Conservation (phyloP, 208 protist species). For the Angomonas desouzai region DNA sequence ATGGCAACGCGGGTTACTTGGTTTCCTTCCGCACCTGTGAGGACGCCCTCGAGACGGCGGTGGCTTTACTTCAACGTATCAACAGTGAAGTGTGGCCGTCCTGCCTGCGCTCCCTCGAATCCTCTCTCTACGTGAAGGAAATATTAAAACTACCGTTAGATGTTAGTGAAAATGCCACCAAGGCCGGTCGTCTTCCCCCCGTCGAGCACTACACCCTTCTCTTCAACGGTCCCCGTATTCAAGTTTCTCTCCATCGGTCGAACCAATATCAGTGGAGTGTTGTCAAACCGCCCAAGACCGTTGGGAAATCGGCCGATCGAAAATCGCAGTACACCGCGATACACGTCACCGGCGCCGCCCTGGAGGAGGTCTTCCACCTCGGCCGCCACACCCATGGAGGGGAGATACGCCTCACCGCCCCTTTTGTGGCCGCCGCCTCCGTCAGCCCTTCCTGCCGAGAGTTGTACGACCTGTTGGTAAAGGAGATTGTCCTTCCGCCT, state of each 20-base stretch:
- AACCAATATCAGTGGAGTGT: conserved; percentile 24
- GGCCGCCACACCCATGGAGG: conserved; percentile 5
- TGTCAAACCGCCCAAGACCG: not conserved
- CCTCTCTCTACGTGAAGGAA: conserved; percentile 64
- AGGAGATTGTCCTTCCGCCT: not conserved
- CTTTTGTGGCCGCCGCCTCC: not conserved
- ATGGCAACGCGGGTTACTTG: conserved; percentile 53
- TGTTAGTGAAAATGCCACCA: not conserved
- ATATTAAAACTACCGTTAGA: conserved; percentile 21
- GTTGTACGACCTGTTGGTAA: not conserved
- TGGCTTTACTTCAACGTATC: conserved; percentile 53
- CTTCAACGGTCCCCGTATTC: conserved; percentile 70
- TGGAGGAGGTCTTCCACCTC: conserved; percentile 48
- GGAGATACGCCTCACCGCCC: conserved; percentile 1
- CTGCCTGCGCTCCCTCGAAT: conserved; percentile 45
- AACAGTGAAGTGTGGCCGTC: conserved; percentile 45
- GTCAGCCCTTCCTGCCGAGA: not conserved
- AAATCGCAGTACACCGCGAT: not conserved
- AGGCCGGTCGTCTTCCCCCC: not conserved
- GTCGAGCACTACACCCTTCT: conserved; percentile 23
- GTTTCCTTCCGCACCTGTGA: conserved; percentile 41
- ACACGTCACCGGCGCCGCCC: conserved; percentile 47
- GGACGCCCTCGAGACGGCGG: conserved; percentile 59
- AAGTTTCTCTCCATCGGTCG: conserved; percentile 53
- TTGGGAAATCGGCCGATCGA: not conserved